Evolutionary conservation across 2,329 filamentous ascomycete species (phyloP).

Genomic region (Coleophoma cylindrospora): DNA sequence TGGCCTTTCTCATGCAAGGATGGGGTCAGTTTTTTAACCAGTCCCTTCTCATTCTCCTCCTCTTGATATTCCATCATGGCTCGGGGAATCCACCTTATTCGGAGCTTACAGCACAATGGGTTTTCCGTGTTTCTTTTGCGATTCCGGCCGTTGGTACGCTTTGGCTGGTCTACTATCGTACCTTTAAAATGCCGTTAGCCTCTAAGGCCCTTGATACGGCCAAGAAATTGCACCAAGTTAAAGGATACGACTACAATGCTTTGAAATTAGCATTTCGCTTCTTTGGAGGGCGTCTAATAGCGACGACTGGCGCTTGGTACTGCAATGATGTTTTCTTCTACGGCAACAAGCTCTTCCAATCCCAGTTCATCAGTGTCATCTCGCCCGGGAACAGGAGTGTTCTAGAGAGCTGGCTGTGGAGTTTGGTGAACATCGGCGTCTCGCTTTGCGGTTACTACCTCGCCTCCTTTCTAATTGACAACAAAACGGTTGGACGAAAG

Average conservation of each 20-base stretch:
- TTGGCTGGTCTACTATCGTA: constrained; percentile 95
- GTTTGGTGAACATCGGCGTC: constrained; percentile 84
- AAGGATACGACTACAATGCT: constrained; percentile 86
- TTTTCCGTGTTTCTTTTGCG: constrained; percentile 87
- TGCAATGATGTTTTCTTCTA: constrained; percentile 99
- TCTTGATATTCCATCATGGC: constrained; percentile 81
- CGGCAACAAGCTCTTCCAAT: constrained; percentile 97
- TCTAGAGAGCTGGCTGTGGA: constrained; percentile 88
- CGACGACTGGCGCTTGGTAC: constrained; percentile 87
- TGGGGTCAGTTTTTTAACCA: constrained; percentile 98
- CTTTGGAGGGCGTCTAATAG: constrained; percentile 81
- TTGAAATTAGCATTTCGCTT: constrained; percentile 72
- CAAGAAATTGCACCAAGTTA: constrained; percentile 83
- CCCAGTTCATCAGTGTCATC: constrained; percentile 84
- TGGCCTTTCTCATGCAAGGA: constrained; percentile 95
- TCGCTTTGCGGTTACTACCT: constrained; percentile 85
- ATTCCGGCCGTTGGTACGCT: constrained; percentile 86
- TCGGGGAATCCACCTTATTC: constrained; percentile 63
- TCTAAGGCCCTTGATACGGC: constrained; percentile 77
- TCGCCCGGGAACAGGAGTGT: constrained; percentile 61
- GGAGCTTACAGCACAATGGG: constrained; percentile 74
- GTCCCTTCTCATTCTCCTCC: constrained; percentile 76
- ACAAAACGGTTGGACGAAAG: constrained; percentile 94
- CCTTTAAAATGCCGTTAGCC: constrained; percentile 87
- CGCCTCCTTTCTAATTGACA: constrained; percentile 84